Evolutionary conservation across 352 stramenopile species (phyloP).

Genomic region (Phytophthora fragariaefolia): DNA sequence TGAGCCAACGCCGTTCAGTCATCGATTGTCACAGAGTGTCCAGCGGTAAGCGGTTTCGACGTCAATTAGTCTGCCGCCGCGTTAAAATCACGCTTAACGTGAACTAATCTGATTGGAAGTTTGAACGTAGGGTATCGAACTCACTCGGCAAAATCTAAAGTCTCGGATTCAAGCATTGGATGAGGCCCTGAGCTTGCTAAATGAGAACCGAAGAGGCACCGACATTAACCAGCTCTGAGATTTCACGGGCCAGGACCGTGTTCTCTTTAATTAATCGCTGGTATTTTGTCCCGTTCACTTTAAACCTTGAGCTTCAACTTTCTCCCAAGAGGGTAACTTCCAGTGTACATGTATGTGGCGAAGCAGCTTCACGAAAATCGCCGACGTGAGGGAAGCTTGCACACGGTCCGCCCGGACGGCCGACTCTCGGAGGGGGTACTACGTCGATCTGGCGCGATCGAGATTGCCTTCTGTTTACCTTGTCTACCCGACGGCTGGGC

Average conservation of each 20-base stretch:
- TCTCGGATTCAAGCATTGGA: neutral
- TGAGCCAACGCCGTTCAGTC: neutral
- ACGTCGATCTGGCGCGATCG: too few relatives aligned
- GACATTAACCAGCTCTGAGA: neutral
- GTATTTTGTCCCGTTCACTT: too few relatives aligned
- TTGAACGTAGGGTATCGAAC: neutral
- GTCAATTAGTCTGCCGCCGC: neutral
- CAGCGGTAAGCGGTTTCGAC: neutral
- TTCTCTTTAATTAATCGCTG: too few relatives aligned
- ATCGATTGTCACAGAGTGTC: neutral
- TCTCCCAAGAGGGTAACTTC: too few relatives aligned
- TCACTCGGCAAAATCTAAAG: neutral
- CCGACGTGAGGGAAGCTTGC: too few relatives aligned
- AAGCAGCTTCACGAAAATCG: too few relatives aligned
- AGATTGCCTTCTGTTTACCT: too few relatives aligned
- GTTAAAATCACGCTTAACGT: slow-evolving; percentile 2
- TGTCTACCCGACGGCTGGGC: too few relatives aligned
- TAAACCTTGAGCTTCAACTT: too few relatives aligned
- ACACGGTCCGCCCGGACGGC: too few relatives aligned
- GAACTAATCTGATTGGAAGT: neutral
- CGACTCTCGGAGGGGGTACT: too few relatives aligned
- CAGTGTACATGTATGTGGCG: too few relatives aligned
- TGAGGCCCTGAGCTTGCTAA: neutral
- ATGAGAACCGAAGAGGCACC: neutral
- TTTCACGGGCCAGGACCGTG: neutral